Percentiles rank a stretch among this genome's conserved stretches.
Conservation (phyloP, 306 rosid species). For the Lathyrus tuberosus region DNA sequence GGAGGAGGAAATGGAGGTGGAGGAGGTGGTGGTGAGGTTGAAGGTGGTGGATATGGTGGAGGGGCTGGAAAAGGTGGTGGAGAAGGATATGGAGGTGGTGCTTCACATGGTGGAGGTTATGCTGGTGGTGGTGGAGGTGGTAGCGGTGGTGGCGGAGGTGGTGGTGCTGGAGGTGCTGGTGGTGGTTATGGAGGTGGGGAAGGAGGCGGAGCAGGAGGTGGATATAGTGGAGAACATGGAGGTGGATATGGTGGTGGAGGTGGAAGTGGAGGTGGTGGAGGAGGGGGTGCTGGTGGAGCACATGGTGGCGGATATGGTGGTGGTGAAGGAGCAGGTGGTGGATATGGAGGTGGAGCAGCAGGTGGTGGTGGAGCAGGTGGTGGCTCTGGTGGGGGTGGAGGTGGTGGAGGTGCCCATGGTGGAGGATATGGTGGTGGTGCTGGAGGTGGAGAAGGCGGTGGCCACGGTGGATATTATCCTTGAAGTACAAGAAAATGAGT, state of each 20-base stretch:
- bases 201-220: slow-evolving; percentile 39
- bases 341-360: slow-evolving; percentile 40
- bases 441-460: slow-evolving; percentile 46
- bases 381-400: slow-evolving; percentile 44
- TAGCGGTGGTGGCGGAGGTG: slow-evolving; percentile 37
- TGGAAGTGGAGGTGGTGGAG: slow-evolving; percentile 35
- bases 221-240: slow-evolving; percentile 47
- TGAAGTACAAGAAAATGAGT: slow-evolving; percentile 3
- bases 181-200: slow-evolving; percentile 44
- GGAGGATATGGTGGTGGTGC: slow-evolving; percentile 48
- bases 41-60: slow-evolving; percentile 46
- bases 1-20: slow-evolving; percentile 45
- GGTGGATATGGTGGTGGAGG: slow-evolving; percentile 41
- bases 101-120: slow-evolving; percentile 30
- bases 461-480: slow-evolving; percentile 58
- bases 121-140: slow-evolving; percentile 46
- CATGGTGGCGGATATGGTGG: slow-evolving; percentile 55
- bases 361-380: slow-evolving; percentile 42
- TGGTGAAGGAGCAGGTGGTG: slow-evolving; percentile 46
- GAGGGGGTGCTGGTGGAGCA: slow-evolving; percentile 49
- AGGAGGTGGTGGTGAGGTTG: slow-evolving; percentile 42
- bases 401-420: slow-evolving; percentile 43
- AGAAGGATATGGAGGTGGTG: slow-evolving; percentile 44
- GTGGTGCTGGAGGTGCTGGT: slow-evolving; percentile 32
- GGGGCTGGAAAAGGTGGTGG: slow-evolving; percentile 51